Conservation (phyloP, 176 grass and related monocot genomes). For the Oropetium thomaeum region DNA sequence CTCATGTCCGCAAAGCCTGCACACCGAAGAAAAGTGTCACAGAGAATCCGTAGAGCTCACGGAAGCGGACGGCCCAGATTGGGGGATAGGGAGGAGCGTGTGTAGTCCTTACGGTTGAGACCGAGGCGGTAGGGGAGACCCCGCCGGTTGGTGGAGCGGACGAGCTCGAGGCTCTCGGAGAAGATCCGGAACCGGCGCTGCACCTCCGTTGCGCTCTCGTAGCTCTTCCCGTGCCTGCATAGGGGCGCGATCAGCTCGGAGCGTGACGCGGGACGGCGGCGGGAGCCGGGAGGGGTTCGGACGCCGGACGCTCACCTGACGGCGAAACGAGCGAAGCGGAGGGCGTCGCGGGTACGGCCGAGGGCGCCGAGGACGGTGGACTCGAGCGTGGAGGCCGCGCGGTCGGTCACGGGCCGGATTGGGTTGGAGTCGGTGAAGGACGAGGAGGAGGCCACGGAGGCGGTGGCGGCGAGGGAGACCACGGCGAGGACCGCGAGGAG, state of each 20-base stretch:
- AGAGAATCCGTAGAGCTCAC: not conserved
- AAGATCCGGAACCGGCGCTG: constrained; percentile 70
- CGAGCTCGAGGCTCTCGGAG: constrained; percentile 70
- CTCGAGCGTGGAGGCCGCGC: constrained; percentile 59
- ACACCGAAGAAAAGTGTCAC: not conserved
- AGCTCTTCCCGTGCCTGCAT: constrained; percentile 76
- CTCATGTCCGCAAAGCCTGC: constrained; percentile 88
- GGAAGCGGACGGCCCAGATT: not conserved
- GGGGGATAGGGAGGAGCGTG: not conserved
- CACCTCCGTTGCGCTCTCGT: constrained; percentile 69
- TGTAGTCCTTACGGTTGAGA: constrained; percentile 67
- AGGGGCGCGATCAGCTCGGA: not conserved
- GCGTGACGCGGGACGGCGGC: not conserved
- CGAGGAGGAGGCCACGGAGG: constrained; percentile 10
- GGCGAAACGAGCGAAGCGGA: constrained; percentile 74
- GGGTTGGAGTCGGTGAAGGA: constrained; percentile 56
- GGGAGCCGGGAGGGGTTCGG: too few relatives aligned
- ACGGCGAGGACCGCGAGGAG: constrained; percentile 39
- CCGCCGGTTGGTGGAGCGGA: constrained; percentile 69
- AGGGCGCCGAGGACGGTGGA: constrained; percentile 62
- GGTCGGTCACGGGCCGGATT: constrained; percentile 77
- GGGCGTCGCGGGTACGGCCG: constrained; percentile 63
- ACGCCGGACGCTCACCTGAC: constrained; percentile 38
- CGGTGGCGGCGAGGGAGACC: constrained; percentile 20
- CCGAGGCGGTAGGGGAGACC: constrained; percentile 77